Conservation (phyloP, 495 filamentous ascomycete genomes). For the Podospora conica region DNA sequence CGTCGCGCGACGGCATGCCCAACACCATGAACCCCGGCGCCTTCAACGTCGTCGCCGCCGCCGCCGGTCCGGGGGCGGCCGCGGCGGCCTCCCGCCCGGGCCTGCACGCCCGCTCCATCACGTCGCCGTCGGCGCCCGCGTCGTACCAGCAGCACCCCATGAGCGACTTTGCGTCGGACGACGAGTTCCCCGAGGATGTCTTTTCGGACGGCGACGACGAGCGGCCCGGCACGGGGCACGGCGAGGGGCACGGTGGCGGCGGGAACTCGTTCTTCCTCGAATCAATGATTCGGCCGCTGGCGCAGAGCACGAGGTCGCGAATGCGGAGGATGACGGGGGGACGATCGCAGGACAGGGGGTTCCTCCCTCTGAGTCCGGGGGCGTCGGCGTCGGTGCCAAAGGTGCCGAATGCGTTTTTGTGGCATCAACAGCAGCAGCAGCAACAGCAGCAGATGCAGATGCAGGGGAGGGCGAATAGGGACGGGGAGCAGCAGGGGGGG, state of each 20-base stretch:
- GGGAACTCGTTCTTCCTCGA: constrained; percentile 54
- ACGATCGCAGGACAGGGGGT: constrained; percentile 52
- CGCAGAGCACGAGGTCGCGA: constrained; percentile 48
- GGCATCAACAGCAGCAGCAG: constrained; percentile 10
- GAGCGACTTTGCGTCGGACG: constrained; percentile 51
- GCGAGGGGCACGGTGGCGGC: not conserved
- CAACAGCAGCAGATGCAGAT: not conserved
- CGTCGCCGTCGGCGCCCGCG: constrained; percentile 57
- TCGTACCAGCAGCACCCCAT: constrained; percentile 50
- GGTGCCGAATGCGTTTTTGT: constrained; percentile 20
- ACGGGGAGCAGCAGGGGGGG: not conserved
- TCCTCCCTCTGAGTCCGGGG: constrained; percentile 31
- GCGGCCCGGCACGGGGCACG: constrained; percentile 28
- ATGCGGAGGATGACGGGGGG: constrained; percentile 64
- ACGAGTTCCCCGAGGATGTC: constrained; percentile 45
- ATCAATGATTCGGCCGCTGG: constrained; percentile 55
- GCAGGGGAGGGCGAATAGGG: not conserved
- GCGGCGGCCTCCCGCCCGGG: constrained; percentile 36
- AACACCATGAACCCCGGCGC: constrained; percentile 60
- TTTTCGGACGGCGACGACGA: constrained; percentile 51
- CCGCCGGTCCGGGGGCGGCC: too few species aligned
- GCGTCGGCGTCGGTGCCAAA: constrained; percentile 15
- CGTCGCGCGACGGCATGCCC: constrained; percentile 35
- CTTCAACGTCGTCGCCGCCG: constrained; percentile 36
- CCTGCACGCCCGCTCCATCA: constrained; percentile 66